phyloP scores from a whole-genome alignment of 2,329 filamentous ascomycete genomes.

The Cladosporium halotolerans region DNA sequence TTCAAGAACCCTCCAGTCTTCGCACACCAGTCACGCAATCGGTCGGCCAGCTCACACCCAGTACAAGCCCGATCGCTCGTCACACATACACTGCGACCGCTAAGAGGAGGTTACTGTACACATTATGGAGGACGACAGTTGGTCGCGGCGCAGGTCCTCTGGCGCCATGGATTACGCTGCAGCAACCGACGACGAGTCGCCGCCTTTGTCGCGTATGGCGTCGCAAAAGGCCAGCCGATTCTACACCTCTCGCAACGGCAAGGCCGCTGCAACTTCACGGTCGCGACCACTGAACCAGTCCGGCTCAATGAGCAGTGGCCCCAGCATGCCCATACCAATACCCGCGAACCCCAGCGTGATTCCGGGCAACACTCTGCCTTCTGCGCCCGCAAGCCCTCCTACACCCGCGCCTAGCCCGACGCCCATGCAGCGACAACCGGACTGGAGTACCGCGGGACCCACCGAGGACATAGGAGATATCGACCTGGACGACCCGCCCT shows the following conservation, averaged over 20 bases:
- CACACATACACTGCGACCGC: background rate
- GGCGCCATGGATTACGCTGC: constrained; percentile 27
- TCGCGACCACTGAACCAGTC: constrained; percentile 42
- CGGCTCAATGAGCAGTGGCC: constrained; percentile 17
- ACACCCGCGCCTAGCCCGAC: constrained; percentile 63
- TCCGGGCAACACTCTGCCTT: constrained; percentile 56
- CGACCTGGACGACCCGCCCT: constrained; percentile 20
- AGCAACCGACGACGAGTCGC: constrained; percentile 18
- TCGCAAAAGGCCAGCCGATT: constrained; percentile 27
- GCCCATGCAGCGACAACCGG: constrained; percentile 55
- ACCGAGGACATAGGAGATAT: constrained; percentile 68
- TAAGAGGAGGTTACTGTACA: background rate
- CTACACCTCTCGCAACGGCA: constrained; percentile 24
- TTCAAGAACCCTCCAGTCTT: no score
- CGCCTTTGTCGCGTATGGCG: constrained; percentile 25
- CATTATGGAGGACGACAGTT: constrained; percentile 12
- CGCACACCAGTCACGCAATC: background rate
- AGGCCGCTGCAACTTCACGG: constrained; percentile 35
- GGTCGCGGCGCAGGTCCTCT: constrained; percentile 19
- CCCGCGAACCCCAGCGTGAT: constrained; percentile 43
- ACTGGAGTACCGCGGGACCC: constrained; percentile 72
- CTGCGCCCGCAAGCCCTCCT: constrained; percentile 59
- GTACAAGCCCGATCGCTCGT: background rate
- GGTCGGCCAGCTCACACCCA: background rate
- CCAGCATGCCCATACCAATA: constrained; percentile 40